Evolutionary conservation across 1,284 basidiomycete genomes (phyloP).

Genomic region (Pisolithus thermaeus): DNA sequence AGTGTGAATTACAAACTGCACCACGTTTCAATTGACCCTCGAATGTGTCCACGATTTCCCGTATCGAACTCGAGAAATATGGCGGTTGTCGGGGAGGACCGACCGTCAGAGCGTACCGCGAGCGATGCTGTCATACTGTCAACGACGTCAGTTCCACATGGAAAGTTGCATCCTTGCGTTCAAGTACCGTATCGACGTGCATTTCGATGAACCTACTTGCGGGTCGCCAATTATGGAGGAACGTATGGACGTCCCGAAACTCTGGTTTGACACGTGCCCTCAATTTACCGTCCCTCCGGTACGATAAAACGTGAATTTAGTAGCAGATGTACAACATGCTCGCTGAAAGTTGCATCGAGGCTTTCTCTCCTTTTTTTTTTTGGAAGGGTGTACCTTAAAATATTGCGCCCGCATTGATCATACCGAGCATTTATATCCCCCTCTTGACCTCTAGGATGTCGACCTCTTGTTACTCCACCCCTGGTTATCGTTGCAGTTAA

Average conservation of each 20-base stretch:
- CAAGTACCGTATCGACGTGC: not conserved
- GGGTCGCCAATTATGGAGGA: not conserved
- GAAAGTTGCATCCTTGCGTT: not conserved
- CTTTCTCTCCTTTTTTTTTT: not conserved
- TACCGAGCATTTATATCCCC: not conserved
- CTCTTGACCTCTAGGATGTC: not conserved
- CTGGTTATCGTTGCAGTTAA: not conserved
- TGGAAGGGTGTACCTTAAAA: not conserved
- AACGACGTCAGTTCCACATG: too few relatives aligned
- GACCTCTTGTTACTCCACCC: not conserved
- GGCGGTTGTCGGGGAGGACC: too few relatives aligned
- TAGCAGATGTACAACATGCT: not conserved
- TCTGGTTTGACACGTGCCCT: constrained; percentile 1
- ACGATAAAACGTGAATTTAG: not conserved
- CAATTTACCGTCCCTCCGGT: constrained; percentile 1
- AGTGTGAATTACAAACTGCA: too few relatives aligned
- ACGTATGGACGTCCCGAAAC: not conserved
- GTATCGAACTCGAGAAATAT: too few relatives aligned
- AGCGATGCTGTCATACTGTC: too few relatives aligned
- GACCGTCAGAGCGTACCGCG: too few relatives aligned
- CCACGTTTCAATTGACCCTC: too few relatives aligned
- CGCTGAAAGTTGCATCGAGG: not conserved
- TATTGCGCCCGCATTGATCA: not conserved
- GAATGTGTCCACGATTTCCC: too few relatives aligned
- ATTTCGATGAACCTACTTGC: not conserved